phyloP scores from a whole-genome alignment of 169 alveolate species.

The Cryptosporidium sp. region DNA sequence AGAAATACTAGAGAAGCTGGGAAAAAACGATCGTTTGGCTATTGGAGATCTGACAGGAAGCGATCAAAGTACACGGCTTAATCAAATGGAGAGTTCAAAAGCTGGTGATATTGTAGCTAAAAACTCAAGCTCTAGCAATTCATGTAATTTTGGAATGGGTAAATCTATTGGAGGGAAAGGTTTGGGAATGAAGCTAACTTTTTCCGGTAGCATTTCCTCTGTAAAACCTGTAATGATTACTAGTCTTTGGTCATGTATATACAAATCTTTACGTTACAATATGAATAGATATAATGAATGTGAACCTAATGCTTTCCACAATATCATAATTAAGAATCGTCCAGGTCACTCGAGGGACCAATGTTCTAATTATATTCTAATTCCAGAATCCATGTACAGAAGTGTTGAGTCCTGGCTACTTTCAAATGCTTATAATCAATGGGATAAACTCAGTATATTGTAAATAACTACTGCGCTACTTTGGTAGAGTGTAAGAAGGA shows the following conservation, averaged over 20 bases:
- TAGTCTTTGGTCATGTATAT: slow-evolving; percentile 61
- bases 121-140: neutral
- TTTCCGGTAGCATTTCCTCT: slow-evolving; percentile 15
- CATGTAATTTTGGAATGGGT: slow-evolving; percentile 26
- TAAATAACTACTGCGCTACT: neutral
- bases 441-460: slow-evolving; percentile 40
- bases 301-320: slow-evolving; percentile 44
- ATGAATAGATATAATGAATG: slow-evolving; percentile 49
- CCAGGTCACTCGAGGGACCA: slow-evolving; percentile 12
- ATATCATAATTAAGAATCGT: slow-evolving; percentile 1
- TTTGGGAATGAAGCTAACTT: slow-evolving; percentile 3
- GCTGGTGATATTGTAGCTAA: neutral
- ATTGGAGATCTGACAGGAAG: neutral
- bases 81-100: neutral
- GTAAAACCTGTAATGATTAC: slow-evolving; percentile 70
- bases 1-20: neutral
- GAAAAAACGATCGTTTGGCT: too few relatives aligned
- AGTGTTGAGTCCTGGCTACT: slow-evolving; percentile 64
- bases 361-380: slow-evolving; percentile 35
- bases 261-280: slow-evolving; percentile 42
- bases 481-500: slow-evolving; percentile 27
- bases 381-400: slow-evolving; percentile 66
- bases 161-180: slow-evolving; percentile 45
- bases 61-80: neutral
- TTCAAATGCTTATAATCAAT: slow-evolving; percentile 71